Conservation (phyloP, 176 grass and related monocot species). For the Phoenix dactylifera region DNA sequence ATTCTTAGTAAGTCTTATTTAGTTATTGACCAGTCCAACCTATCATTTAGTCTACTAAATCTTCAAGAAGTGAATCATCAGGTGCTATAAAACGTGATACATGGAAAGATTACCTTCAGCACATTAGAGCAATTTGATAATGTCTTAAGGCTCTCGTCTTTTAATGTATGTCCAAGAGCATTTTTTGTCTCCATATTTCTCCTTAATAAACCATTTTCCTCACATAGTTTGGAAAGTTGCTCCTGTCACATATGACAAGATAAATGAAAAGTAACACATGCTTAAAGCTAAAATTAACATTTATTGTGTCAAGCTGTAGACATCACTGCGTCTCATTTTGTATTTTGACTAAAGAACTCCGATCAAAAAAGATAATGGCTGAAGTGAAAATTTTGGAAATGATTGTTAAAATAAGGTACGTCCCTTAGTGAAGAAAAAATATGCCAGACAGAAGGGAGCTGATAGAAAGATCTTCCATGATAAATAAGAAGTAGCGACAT, state of each 20-base stretch:
- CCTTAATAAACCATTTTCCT: slow-evolving; percentile 70
- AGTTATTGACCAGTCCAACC: no score
- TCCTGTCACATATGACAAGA: slow-evolving; percentile 33
- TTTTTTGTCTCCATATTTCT: slow-evolving; percentile 45
- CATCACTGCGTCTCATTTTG: no score
- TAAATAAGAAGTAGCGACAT: no score
- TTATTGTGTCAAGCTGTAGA: no score
- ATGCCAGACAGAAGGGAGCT: no score
- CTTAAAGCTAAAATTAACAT: no score
- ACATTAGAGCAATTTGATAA: slow-evolving; percentile 52
- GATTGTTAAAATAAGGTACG: neutral
- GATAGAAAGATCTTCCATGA: no score
- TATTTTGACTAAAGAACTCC: no score
- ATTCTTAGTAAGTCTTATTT: no score
- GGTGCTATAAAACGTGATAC: neutral
- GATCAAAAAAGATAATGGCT: neutral
- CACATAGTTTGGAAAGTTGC: slow-evolving; percentile 68
- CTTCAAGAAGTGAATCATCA: neutral
- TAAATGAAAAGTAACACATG: no score
- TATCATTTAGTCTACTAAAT: neutral
- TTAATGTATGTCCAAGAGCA: slow-evolving; percentile 1
- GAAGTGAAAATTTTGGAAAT: neutral
- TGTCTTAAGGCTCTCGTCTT: slow-evolving; percentile 14
- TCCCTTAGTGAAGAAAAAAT: no score
- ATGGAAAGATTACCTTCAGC: slow-evolving; percentile 3